These are phyloP conservation scores for Schrenkiella parvula DNA, from an alignment of 345 rosid genomes.

Conservation along the genomic window DNA sequence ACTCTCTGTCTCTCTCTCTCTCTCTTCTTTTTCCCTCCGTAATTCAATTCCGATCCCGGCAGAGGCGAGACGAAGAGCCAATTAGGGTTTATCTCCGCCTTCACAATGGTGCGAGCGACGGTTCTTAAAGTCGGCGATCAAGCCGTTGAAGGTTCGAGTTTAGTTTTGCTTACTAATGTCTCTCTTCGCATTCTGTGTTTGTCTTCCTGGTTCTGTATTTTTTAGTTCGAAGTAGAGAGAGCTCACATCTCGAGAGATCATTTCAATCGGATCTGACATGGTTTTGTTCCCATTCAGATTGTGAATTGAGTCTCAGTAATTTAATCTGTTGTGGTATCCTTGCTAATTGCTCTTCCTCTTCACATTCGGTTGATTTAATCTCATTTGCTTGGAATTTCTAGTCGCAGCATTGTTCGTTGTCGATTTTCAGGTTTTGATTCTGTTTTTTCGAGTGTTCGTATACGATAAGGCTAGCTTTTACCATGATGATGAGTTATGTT, in stretches of 20 bases:
- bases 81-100: conserved; percentile 12
- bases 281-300: not conserved
- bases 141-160: conserved; percentile 21
- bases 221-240: conserved; percentile 4
- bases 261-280: not conserved
- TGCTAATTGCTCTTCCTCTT: conserved; percentile 4
- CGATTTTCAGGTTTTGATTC: not conserved
- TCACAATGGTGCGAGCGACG: conserved; percentile 8
- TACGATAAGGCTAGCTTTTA: not conserved
- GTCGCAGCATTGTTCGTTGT: not conserved
- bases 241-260: not conserved
- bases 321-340: not conserved
- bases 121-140: not conserved
- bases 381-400: not conserved
- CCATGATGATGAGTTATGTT: not conserved
- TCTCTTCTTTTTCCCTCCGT: conserved; percentile 1
- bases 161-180: not conserved
- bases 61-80: conserved; percentile 3
- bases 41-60: conserved; percentile 6
- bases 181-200: not conserved
- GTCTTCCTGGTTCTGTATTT: not conserved
- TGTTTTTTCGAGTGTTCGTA: not conserved
- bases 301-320: not conserved
- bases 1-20: not conserved
- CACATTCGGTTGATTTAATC: not conserved